Evolutionary conservation across 1,284 basidiomycete genomes (phyloP).

Genomic region (Pascua sp.): DNA sequence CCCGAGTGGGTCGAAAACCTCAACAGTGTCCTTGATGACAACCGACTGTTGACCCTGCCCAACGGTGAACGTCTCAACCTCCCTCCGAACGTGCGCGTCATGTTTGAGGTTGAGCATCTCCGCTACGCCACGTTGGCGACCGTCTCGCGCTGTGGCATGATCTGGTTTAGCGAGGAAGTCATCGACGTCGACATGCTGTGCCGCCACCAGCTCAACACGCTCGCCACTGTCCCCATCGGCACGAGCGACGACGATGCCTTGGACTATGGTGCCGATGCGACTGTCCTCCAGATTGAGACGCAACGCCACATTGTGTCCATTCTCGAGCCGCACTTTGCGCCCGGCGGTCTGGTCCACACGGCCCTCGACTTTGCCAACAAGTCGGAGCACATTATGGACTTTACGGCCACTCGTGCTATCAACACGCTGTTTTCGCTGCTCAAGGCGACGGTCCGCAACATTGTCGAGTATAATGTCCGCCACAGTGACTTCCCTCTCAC

Average conservation of each 20-base stretch:
- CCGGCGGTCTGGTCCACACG: conserved; percentile 73
- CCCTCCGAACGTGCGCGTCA: conserved; percentile 94
- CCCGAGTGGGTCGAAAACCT: conserved; percentile 99
- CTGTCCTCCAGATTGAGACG: conserved; percentile 57
- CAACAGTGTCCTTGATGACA: conserved; percentile 99
- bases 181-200: conserved; percentile 90
- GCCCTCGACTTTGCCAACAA: conserved; percentile 75
- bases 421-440: conserved; percentile 95
- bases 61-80: conserved; percentile 98
- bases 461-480: conserved; percentile 91
- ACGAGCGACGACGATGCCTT: conserved; percentile 79
- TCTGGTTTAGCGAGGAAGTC: conserved; percentile 98
- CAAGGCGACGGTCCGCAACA: conserved; percentile 91
- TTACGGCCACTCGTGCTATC: conserved; percentile 84
- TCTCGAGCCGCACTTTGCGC: conserved; percentile 75
- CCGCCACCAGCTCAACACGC: conserved; percentile 76
- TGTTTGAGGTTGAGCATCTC: conserved; percentile 99
- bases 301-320: conserved; percentile 77
- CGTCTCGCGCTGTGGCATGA: conserved; percentile 99
- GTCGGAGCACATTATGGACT: conserved; percentile 98
- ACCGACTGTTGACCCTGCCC: conserved; percentile 93
- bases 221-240: conserved; percentile 75
- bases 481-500: conserved; percentile 92
- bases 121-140: conserved; percentile 96
- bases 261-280: conserved; percentile 55